phyloP scores from a whole-genome alignment of 2,329 filamentous ascomycete species.

The Botrytis squamosa region DNA sequence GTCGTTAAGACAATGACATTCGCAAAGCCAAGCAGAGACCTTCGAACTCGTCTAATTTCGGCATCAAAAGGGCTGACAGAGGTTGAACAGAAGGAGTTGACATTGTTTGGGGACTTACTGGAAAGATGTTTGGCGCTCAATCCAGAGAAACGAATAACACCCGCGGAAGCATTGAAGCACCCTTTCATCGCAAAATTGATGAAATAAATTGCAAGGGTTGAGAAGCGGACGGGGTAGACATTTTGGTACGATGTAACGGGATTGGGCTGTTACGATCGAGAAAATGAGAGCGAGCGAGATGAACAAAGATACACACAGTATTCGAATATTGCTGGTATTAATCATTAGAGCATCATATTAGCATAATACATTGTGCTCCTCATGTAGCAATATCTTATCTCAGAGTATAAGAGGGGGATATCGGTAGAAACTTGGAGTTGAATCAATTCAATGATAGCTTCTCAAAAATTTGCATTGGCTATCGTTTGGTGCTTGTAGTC shows the following conservation, averaged over 20 bases:
- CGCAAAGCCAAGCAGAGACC: constrained; percentile 74
- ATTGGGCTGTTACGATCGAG: neutral
- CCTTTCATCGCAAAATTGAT: constrained; percentile 64
- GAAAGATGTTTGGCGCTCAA: constrained; percentile 88
- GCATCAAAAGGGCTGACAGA: constrained; percentile 73
- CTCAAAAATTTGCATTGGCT: neutral
- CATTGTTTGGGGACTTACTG: constrained; percentile 80
- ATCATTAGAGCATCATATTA: neutral
- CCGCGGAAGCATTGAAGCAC: constrained; percentile 82
- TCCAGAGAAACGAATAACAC: constrained; percentile 86
- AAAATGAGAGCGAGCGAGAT: neutral
- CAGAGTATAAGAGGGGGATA: neutral
- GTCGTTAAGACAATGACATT: constrained; percentile 65
- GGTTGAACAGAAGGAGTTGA: constrained; percentile 72
- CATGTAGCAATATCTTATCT: neutral
- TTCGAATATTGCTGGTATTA: neutral
- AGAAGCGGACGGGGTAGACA: neutral
- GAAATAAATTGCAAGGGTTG: neutral
- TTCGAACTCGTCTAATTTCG: constrained; percentile 76
- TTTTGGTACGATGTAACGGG: neutral
- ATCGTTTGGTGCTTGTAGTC: neutral
- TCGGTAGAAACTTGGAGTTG: neutral
- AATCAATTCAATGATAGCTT: neutral
- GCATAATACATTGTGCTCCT: neutral
- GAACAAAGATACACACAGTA: neutral